These are phyloP conservation scores for Amorphotheca resinae DNA, from an alignment of 495 filamentous ascomycete species.

Conservation along the genomic window DNA sequence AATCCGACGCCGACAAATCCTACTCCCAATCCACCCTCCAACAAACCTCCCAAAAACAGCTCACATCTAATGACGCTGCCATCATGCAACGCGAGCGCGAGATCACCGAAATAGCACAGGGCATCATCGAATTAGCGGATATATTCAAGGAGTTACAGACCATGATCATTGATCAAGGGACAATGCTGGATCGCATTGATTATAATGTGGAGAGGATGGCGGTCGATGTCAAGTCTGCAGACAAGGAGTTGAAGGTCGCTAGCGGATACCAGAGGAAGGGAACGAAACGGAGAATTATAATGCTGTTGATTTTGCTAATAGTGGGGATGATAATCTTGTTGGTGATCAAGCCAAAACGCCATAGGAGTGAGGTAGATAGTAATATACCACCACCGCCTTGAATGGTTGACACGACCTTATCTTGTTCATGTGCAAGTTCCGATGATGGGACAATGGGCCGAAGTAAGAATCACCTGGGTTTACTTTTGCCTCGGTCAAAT, in stretches of 20 bases:
- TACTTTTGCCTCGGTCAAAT: too few species aligned
- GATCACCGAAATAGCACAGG: conserved; percentile 94
- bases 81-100: conserved; percentile 93
- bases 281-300: conserved; percentile 81
- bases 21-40: conserved; percentile 82
- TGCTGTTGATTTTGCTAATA: conserved; percentile 73
- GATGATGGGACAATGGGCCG: too few species aligned
- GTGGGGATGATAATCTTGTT: conserved; percentile 79
- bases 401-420: too few species aligned
- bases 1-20: conserved; percentile 81
- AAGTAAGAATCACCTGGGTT: too few species aligned
- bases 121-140: conserved; percentile 91
- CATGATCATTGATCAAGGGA: conserved; percentile 98
- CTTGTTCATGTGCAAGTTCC: too few species aligned
- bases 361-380: conserved; percentile 8
- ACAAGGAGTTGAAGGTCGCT: conserved; percentile 81
- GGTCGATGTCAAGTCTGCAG: conserved; percentile 76
- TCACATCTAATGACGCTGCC: conserved; percentile 66
- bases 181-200: conserved; percentile 93
- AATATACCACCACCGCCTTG: conserved; percentile 14
- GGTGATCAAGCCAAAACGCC: conserved; percentile 65
- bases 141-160: conserved; percentile 92
- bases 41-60: conserved; percentile 55
- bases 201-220: conserved; percentile 95
- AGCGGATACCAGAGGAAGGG: conserved; percentile 77